phyloP scores from a whole-genome alignment of 108 stramenopile species.

The Cylindrotheca closterium region DNA sequence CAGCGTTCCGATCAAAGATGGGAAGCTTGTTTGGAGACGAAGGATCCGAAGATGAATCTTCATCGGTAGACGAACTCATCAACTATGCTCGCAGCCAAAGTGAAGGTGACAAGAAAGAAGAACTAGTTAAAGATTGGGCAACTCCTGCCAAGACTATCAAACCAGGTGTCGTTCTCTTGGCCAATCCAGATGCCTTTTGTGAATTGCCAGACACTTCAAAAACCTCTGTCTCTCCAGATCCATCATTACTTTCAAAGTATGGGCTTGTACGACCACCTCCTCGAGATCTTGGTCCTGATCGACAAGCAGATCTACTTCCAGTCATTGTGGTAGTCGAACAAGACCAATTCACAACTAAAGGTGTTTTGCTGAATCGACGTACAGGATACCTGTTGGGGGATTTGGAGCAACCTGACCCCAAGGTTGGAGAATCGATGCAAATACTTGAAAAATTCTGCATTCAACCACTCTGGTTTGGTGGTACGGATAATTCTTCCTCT shows the following conservation, averaged over 20 bases:
- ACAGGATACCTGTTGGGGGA: slow-evolving; percentile 88
- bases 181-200: slow-evolving; percentile 79
- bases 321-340: slow-evolving; percentile 63
- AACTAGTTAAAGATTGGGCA: slow-evolving; percentile 53
- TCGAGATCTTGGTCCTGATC: slow-evolving; percentile 74
- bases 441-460: slow-evolving; percentile 78
- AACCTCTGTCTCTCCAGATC: slow-evolving; percentile 26
- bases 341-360: slow-evolving; percentile 27
- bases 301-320: slow-evolving; percentile 78
- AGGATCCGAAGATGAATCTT: slow-evolving; percentile 2
- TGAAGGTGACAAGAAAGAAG: not conserved
- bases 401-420: slow-evolving; percentile 48
- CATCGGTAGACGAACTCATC: slow-evolving; percentile 59
- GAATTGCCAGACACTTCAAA: slow-evolving; percentile 31
- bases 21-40: slow-evolving; percentile 47
- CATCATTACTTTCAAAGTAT: slow-evolving; percentile 69
- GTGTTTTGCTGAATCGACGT: slow-evolving; percentile 72
- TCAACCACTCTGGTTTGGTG: slow-evolving; percentile 87
- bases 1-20: slow-evolving; percentile 51
- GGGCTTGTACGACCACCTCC: slow-evolving; percentile 77
- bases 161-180: slow-evolving; percentile 63
- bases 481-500: slow-evolving; percentile 42
- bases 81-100: slow-evolving; percentile 55
- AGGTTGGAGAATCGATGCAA: slow-evolving; percentile 13
- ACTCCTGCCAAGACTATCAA: slow-evolving; percentile 42